These are phyloP conservation scores for Obba rivulosa DNA, from an alignment of 768 basidiomycete genomes.

Conservation along the genomic window DNA sequence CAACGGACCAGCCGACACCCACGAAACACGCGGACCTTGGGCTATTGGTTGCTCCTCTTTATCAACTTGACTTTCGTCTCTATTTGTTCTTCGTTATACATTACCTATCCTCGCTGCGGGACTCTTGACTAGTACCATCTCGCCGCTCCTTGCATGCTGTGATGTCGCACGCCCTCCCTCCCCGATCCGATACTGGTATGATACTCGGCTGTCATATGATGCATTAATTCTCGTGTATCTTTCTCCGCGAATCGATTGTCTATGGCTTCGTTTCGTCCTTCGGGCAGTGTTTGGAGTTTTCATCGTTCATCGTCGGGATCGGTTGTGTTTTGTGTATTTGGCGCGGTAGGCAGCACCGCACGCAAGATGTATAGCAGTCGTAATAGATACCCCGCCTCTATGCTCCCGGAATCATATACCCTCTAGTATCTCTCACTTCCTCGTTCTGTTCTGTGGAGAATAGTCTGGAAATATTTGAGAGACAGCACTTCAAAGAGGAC, in stretches of 20 bases:
- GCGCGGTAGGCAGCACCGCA: no score
- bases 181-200: conserved; percentile 15
- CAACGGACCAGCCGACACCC: background rate
- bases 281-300: background rate
- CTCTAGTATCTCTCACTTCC: no score
- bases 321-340: no score
- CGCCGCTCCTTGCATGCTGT: conserved; percentile 1
- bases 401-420: no score
- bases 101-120: background rate
- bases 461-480: no score
- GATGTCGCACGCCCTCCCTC: conserved; percentile 1
- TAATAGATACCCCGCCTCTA: no score
- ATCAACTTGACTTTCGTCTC: conserved; percentile 36
- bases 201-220: conserved; percentile 17
- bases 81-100: background rate
- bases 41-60: conserved; percentile 63
- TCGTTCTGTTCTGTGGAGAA: no score
- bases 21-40: conserved; percentile 33
- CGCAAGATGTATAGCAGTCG: no score
- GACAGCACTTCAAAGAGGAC: no score
- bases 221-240: conserved; percentile 18
- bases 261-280: background rate
- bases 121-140: background rate
- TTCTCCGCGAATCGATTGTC: conserved; percentile 3
- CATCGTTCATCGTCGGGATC: no score